Evolutionary conservation across 1,284 basidiomycete genomes (phyloP).

Genomic region (Peniophora sp.): DNA sequence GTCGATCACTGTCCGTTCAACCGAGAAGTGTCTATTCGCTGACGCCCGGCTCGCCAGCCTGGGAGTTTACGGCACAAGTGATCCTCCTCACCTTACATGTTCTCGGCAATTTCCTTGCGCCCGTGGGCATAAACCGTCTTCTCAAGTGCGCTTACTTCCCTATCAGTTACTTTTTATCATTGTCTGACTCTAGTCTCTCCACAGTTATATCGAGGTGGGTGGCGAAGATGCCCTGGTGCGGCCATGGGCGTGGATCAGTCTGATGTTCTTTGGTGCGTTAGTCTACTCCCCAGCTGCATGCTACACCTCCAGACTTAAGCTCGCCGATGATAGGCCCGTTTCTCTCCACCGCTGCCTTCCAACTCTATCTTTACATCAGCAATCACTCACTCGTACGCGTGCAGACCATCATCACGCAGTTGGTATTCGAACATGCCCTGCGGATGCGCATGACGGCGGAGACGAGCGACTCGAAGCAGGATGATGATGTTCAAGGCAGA

Average conservation of each 20-base stretch:
- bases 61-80: too few relatives aligned
- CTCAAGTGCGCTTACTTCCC: slow-evolving; percentile 19
- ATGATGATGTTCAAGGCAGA: slow-evolving; percentile 4
- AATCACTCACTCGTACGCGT: slow-evolving; percentile 42
- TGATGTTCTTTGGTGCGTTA: slow-evolving; percentile 47
- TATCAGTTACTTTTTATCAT: slow-evolving; percentile 2
- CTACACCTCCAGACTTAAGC: slow-evolving; percentile 27
- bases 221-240: slow-evolving; percentile 27
- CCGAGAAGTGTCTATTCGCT: slow-evolving; percentile 15
- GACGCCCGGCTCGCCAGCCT: slow-evolving; percentile 11
- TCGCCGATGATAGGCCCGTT: slow-evolving; percentile 24
- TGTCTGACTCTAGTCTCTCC: neutral
- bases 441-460: slow-evolving; percentile 59
- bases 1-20: slow-evolving; percentile 6
- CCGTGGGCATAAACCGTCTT: slow-evolving; percentile 37
- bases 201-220: slow-evolving; percentile 33
- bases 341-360: neutral
- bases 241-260: slow-evolving; percentile 55
- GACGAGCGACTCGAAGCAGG: slow-evolving; percentile 18
- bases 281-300: slow-evolving; percentile 29
- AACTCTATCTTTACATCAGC: slow-evolving; percentile 7
- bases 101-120: slow-evolving; percentile 18
- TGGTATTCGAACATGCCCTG: slow-evolving; percentile 65
- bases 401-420: slow-evolving; percentile 60
- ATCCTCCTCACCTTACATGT: too few relatives aligned